Conservation (phyloP, 1,139 yeast genomes). For the Pichia sp. region DNA sequence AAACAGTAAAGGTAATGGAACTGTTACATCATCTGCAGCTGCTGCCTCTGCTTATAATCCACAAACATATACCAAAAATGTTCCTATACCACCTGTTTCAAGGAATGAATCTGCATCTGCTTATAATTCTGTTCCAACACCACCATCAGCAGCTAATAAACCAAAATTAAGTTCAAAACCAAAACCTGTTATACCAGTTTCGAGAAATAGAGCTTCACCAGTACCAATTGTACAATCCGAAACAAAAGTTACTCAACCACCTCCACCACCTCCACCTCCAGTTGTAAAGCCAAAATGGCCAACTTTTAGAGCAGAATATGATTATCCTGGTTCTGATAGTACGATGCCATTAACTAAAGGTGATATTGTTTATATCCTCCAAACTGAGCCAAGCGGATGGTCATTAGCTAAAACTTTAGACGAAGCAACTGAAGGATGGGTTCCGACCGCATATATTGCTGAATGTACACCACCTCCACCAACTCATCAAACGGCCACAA, state of each 20-base stretch:
- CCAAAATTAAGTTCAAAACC: conserved; percentile 22
- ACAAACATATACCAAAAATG: conserved; percentile 8
- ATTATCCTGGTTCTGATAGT: conserved; percentile 81
- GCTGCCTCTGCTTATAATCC: conserved; percentile 32
- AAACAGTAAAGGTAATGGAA: conserved; percentile 13
- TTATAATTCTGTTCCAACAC: conserved; percentile 18
- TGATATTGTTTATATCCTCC: conserved; percentile 63
- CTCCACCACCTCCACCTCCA: conserved; percentile 66
- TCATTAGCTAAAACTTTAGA: conserved; percentile 76
- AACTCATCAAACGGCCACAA: neutral
- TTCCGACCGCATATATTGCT: conserved; percentile 84
- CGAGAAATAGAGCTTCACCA: conserved; percentile 22
- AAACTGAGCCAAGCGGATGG: conserved; percentile 82
- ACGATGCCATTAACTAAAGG: conserved; percentile 74
- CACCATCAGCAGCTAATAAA: conserved; percentile 20
- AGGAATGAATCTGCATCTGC: conserved; percentile 16
- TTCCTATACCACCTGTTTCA: conserved; percentile 19
- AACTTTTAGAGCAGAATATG: conserved; percentile 79
- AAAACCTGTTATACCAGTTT: conserved; percentile 16
- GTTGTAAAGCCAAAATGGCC: conserved; percentile 63
- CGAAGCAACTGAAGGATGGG: conserved; percentile 88
- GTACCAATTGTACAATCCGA: conserved; percentile 16
- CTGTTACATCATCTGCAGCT: conserved; percentile 25
- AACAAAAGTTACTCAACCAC: conserved; percentile 1
- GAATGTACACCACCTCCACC: conserved; percentile 45